Evolutionary conservation across 495 filamentous ascomycete species (phyloP).

Genomic region (Penicillium steckii): DNA sequence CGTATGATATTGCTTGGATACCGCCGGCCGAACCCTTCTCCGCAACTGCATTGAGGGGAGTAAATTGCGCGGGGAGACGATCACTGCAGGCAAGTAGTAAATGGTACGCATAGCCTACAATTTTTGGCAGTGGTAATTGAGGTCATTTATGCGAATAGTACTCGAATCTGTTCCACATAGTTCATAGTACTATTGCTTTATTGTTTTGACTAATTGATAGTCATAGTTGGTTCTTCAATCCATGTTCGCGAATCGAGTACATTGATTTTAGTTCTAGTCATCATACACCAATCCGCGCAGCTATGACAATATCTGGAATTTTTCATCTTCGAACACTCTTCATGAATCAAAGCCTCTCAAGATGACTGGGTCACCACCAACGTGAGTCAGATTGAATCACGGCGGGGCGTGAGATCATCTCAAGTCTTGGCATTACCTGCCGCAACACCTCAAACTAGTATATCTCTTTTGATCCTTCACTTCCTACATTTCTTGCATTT

Average conservation of each 20-base stretch:
- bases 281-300: too few relatives aligned
- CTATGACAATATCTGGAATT: too few relatives aligned
- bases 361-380: neutral
- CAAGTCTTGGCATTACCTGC: conserved; percentile 11
- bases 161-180: too few relatives aligned
- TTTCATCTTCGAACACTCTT: neutral
- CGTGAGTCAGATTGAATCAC: conserved; percentile 24
- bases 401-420: conserved; percentile 5
- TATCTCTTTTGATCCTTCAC: neutral
- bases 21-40: neutral
- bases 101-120: too few relatives aligned
- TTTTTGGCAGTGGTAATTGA: neutral
- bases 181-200: too few relatives aligned
- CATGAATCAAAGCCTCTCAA: neutral
- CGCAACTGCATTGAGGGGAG: neutral
- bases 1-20: neutral
- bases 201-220: too few relatives aligned
- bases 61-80: neutral
- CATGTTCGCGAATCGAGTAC: too few relatives aligned
- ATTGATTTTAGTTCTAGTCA: too few relatives aligned
- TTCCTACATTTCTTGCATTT: neutral
- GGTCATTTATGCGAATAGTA: too few relatives aligned
- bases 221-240: too few relatives aligned
- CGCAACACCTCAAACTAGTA: neutral
- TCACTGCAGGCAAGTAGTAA: neutral